Conservation (phyloP, 257 asterid genomes). For the Solanum corneliomulleri region DNA sequence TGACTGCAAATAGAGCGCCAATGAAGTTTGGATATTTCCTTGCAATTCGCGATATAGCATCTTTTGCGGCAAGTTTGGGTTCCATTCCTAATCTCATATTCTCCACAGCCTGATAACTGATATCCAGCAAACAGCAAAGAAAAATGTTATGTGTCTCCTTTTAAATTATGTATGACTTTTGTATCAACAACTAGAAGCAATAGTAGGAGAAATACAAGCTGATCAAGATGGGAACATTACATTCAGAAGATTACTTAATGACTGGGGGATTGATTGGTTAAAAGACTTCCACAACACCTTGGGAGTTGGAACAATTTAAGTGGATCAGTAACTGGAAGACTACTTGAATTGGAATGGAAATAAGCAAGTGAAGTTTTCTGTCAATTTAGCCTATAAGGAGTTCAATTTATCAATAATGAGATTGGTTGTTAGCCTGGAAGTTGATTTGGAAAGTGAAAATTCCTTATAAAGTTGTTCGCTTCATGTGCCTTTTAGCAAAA, state of each 20-base stretch:
- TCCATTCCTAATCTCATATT: constrained; percentile 95
- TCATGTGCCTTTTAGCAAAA: neutral
- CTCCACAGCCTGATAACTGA: constrained; percentile 94
- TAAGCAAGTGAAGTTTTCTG: neutral
- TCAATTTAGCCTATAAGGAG: neutral
- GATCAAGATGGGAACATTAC: neutral
- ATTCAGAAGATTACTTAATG: neutral
- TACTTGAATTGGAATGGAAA: neutral
- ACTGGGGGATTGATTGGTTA: neutral
- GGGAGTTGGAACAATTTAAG: neutral
- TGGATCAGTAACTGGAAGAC: neutral
- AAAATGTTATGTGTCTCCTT: neutral
- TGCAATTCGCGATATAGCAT: constrained; percentile 68
- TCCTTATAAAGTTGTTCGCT: neutral
- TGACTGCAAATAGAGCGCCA: constrained; percentile 80
- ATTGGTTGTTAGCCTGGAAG: neutral
- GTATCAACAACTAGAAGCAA: neutral
- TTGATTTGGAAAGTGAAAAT: neutral
- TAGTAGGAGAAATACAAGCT: neutral
- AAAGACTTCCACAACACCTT: neutral
- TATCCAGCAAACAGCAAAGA: neutral
- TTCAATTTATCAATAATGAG: neutral
- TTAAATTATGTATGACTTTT: neutral
- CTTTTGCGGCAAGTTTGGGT: constrained; percentile 80
- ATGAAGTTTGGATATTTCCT: constrained; percentile 64